Evolutionary conservation across 768 basidiomycete genomes (phyloP).

Genomic region (Dictyophora rubrovolvata): DNA sequence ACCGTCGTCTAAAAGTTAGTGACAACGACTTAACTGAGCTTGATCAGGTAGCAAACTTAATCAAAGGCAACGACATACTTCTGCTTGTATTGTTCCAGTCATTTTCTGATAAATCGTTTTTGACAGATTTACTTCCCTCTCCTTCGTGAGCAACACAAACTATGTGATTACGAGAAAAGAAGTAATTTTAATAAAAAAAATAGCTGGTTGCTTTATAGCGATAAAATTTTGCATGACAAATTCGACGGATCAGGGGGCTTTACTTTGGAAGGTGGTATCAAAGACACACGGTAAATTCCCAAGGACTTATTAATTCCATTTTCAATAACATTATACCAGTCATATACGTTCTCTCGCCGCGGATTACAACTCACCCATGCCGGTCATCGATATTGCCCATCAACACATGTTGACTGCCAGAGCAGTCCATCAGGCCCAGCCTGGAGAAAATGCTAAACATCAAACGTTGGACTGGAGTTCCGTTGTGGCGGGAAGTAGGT

Average conservation of each 20-base stretch:
- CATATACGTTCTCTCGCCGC: constrained; percentile 64
- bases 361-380: constrained; percentile 61
- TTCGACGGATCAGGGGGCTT: constrained; percentile 74
- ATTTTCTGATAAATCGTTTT: no score
- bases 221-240: constrained; percentile 60
- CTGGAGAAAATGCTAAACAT: constrained; percentile 37
- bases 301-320: not conserved
- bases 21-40: not conserved
- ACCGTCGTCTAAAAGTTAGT: not conserved
- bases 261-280: constrained; percentile 77
- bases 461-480: constrained; percentile 76
- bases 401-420: constrained; percentile 73
- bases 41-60: constrained; percentile 31
- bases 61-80: constrained; percentile 39
- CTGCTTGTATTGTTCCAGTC: constrained; percentile 40
- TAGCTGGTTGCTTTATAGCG: constrained; percentile 49
- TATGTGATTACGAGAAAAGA: not conserved
- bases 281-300: constrained; percentile 55
- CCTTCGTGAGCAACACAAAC: constrained; percentile 1
- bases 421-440: constrained; percentile 49
- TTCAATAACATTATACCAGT: constrained; percentile 20
- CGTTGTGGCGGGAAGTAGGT: constrained; percentile 65
- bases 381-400: constrained; percentile 58
- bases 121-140: constrained; percentile 25
- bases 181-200: not conserved